Conservation (phyloP, 371 early-diverging fungal species). For the Synchytrium microbalum region DNA sequence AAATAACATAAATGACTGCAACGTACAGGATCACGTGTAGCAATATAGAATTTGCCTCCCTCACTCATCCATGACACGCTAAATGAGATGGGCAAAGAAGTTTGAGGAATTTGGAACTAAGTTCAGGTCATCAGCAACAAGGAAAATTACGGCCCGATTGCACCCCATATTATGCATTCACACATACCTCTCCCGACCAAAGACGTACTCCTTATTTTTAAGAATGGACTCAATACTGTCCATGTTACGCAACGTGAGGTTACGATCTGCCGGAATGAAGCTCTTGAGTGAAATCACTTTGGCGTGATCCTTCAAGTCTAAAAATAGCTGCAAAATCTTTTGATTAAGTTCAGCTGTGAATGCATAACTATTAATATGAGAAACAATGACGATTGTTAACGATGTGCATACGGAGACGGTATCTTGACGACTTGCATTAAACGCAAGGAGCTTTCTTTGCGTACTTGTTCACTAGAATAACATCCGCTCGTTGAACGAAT, state of each 20-base stretch:
- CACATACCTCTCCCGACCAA: too few relatives aligned
- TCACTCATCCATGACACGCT: slow-evolving; percentile 89
- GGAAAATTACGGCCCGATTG: not conserved
- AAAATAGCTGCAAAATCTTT: slow-evolving; percentile 66
- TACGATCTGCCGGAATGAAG: slow-evolving; percentile 70
- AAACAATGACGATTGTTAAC: not conserved
- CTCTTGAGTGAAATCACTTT: slow-evolving; percentile 49
- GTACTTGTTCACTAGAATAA: slow-evolving; percentile 82
- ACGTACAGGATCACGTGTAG: slow-evolving; percentile 79
- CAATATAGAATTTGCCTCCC: slow-evolving; percentile 77
- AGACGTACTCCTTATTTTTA: slow-evolving; percentile 57
- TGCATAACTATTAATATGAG: slow-evolving; percentile 54
- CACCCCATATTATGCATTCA: not conserved
- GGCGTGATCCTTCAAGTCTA: slow-evolving; percentile 88
- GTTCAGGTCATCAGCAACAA: not conserved
- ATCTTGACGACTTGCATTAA: too few relatives aligned
- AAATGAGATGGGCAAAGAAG: slow-evolving; percentile 54
- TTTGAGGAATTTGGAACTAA: not conserved
- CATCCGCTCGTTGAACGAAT: slow-evolving; percentile 59
- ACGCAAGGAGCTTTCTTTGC: not conserved
- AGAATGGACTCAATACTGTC: slow-evolving; percentile 81
- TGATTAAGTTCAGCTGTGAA: slow-evolving; percentile 81
- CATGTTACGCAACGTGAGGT: slow-evolving; percentile 65
- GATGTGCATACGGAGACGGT: slow-evolving; percentile 2
- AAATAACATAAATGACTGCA: too few relatives aligned